Evolutionary conservation across 2,329 filamentous ascomycete genomes (phyloP), one percentile per base, ranked within the genome.

Genomic region (Ploettnerulaceae sp.): DNA sequence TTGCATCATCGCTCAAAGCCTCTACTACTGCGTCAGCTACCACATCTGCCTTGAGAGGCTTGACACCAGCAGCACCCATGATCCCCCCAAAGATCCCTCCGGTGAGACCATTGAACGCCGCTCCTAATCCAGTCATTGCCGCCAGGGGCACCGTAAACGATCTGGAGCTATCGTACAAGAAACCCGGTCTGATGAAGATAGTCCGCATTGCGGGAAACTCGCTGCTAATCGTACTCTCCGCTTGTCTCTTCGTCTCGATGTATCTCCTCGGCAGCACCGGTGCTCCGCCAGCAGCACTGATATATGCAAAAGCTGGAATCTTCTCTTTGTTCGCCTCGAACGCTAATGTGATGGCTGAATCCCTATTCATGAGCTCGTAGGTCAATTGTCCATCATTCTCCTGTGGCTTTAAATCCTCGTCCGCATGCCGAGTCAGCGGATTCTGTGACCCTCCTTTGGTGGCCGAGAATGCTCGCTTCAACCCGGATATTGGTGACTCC

Each of bases 311-410:
- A 0, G 82, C 79, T 14, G 74, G 69, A 11, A 84, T 82, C 26
- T 79, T 74, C 49, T 80, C 78, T 25, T 70, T 70, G 20, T 76
- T 75, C 1, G 89, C 82, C 64, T 91, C 86, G 61, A 84, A 81
- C 11, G 91, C 93, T 11, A 96, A 75, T 45, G 84, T 77, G 51
- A 97, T 80, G 37, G 91, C 91, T 70, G 73, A 80, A 69, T 97
- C 91, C 47, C 93, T 79, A 70, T 98, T 98, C 89, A 98, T 96
- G 51, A 89, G 75, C 71, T 97, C 93, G 71, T 98, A 98, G 14
- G 91, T 96, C 60, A 95, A 74, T 68, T 93, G 86, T 20, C 82
- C 82, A 57, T 82, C 81, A 35, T 72, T 76, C 65, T 86, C 82
- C 42, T 81, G 73, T 1, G 82, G 76, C 56, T 76, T 74, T 56